Evolutionary conservation across 2,329 filamentous ascomycete species (phyloP), one percentile per base, ranked within the genome.

Genomic region (Diaporthe capsici): DNA sequence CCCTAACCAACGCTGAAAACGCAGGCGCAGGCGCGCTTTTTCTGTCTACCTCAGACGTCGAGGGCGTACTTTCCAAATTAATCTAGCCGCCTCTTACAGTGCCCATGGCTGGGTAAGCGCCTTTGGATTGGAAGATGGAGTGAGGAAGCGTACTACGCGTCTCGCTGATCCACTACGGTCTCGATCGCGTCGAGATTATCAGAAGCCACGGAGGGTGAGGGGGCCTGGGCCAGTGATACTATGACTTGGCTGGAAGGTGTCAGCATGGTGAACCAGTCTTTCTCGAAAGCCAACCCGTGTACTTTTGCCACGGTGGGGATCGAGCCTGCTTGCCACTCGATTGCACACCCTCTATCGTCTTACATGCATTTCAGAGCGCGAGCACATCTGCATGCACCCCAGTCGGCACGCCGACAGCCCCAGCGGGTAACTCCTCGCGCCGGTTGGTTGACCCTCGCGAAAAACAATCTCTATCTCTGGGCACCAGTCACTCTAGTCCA

Each of bases 341-440:
- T 49, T 34, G 44, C 12, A 22, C n/a, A 34, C 34, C 44, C 7
- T 39, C 31, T 15, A 28, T 68, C 34, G 13, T 68, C 65, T 68
- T 15, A 53, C 47, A 25, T 51, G 65, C 65, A 68, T 49, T 39
- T 51, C 13, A 42, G 28, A 39, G 47, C 7, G 65, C 47, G 20
- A 28, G 3, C 44, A 51, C 49, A 55, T 55, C 47, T 70, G 65
- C 65, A 37, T 53, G 63, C 47, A 42, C 34, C 65, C 15, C 49
- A 28, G n/a, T 55, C n/a, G 65, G 49, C 65, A 55, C n/a, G n/a
- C 9, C 34, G 31, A 37, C 31, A n/a, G 47, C 47, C 65, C 28
- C 34, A 34, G 65, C 65, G 65, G 65, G 65, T 70, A 70, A 42
- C 9, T 28, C 65, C 65, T 28, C 2, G 65, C 34, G 42, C 65